These are phyloP conservation scores for Chlamydomonas reinhardtii DNA, from an alignment of 163 green algal genomes.

Conservation along the genomic window DNA sequence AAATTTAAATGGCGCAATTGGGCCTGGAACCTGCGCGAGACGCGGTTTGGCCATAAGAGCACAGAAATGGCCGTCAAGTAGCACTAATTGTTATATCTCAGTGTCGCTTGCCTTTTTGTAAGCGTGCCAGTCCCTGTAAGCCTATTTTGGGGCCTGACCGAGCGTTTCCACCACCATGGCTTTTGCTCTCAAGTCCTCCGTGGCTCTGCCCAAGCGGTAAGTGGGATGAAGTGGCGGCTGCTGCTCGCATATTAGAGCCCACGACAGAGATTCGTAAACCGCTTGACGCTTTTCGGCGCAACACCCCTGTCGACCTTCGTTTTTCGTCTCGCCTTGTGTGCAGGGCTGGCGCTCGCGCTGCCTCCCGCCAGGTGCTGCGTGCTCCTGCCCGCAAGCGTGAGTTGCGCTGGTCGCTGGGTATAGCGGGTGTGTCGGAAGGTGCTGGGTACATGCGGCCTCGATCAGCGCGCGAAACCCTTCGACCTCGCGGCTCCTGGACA, in stretches of 20 bases:
- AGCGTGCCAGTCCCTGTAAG: not conserved
- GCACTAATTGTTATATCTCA: not conserved
- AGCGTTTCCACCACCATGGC: not conserved
- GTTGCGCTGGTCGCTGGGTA: not conserved
- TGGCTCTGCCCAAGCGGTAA: conserved; percentile 3
- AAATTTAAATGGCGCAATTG: no score
- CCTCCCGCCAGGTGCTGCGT: not conserved
- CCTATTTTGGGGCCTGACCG: not conserved
- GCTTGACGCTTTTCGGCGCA: not conserved
- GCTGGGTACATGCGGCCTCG: no score
- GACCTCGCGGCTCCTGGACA: no score
- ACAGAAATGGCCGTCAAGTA: no score
- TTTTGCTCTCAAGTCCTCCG: not conserved
- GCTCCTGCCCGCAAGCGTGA: conserved; percentile 14
- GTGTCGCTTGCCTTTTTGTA: no score
- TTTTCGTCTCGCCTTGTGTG: not conserved
- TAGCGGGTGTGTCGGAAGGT: no score
- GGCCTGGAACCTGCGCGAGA: no score
- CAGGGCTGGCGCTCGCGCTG: not conserved
- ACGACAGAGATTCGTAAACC: no score
- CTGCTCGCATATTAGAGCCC: not conserved
- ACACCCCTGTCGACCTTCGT: not conserved
- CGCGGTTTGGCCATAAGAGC: no score
- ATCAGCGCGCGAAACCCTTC: no score
- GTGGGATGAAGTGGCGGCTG: not conserved